Base-by-base conservation (phyloP, 225 moss, liverwort and hornwort species). In the Pseudoscleropodium purum region DNA sequence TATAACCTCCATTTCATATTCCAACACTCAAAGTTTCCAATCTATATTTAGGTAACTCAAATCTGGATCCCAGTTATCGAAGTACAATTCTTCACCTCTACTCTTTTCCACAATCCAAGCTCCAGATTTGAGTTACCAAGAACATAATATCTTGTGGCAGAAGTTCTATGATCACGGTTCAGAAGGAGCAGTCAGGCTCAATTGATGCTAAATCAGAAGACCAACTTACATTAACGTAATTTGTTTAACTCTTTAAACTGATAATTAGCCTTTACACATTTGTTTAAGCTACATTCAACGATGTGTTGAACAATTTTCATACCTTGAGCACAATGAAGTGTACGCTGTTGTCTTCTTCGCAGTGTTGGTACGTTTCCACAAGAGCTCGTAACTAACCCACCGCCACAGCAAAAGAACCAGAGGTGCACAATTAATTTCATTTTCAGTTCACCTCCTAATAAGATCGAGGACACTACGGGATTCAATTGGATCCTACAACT, bases 261-360 rank as follows among this genome's bases (percentile, higher is more conserved):
- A 60, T 60, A 39, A 19, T 19, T 60, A 45, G 23, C 13, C 23
- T 57, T 54, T 8, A 2, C 6, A 70, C 39, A 70, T 31, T 41
- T 59, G 3, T 52, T 41, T 0, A 57, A 59, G 24, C 34, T 24
- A 34, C 17, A 27, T 8, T 36, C 8, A 18, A 75, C 37, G 31
- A 86, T 14, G 65, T n/a, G 10, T 26, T 61, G 13, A 34, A 59
- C 9, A 29, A 17, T 39, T 21, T 82, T 23, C 83, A 81, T 83
- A 97, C 99, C 99, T 99, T 99, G 20, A 99, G 85, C 63, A 99
- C 91, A 64, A 99, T 87, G 76, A 96, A 93, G 88, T 92, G 93
- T 37, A 88, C 93, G 47, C 56, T 91, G 62, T 95, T 94, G 83
- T 96, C 96, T 51, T 77, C 84, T 92, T 99, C 99, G 91, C 93